Evolutionary conservation across 2,329 filamentous ascomycete species (phyloP).

Genomic region (Calonectria henricotiae): DNA sequence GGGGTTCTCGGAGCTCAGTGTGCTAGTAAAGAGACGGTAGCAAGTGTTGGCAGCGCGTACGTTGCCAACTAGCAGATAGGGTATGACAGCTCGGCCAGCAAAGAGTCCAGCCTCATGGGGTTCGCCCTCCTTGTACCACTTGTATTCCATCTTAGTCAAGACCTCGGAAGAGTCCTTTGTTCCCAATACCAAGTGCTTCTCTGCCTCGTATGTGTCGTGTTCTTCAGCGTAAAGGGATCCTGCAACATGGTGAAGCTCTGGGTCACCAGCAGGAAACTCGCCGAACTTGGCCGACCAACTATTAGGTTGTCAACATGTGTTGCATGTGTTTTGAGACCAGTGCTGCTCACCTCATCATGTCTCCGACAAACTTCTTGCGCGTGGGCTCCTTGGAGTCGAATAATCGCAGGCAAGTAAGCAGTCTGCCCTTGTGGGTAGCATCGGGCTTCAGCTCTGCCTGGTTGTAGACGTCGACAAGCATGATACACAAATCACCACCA

Average conservation of each 20-base stretch:
- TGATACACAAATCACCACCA: slow-evolving; percentile 89
- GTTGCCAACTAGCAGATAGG: slow-evolving; percentile 93
- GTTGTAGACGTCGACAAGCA: slow-evolving; percentile 92
- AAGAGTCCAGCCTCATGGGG: slow-evolving; percentile 91
- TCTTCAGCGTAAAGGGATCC: slow-evolving; percentile 94
- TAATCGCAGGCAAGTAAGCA: slow-evolving; percentile 84
- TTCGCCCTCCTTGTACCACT: slow-evolving; percentile 93
- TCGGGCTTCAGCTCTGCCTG: slow-evolving; percentile 88
- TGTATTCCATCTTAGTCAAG: slow-evolving; percentile 88
- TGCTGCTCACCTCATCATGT: slow-evolving; percentile 81
- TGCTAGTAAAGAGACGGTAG: slow-evolving; percentile 75
- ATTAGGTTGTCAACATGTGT: slow-evolving; percentile 32
- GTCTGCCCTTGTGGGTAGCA: slow-evolving; percentile 79
- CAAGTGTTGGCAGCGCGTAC: slow-evolving; percentile 89
- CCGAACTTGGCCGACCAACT: slow-evolving; percentile 89
- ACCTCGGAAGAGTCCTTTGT: slow-evolving; percentile 90
- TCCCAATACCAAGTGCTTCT: slow-evolving; percentile 89
- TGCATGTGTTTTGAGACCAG: neutral
- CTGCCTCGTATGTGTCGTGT: slow-evolving; percentile 93
- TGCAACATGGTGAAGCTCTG: slow-evolving; percentile 93
- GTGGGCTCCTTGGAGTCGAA: slow-evolving; percentile 90
- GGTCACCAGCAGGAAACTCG: slow-evolving; percentile 91
- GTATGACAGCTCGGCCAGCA: slow-evolving; percentile 88
- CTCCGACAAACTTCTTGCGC: slow-evolving; percentile 91
- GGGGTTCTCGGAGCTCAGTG: slow-evolving; percentile 61